These are phyloP conservation scores for Melaleuca quinquenervia DNA, from an alignment of 345 rosid species.

Conservation along the genomic window DNA sequence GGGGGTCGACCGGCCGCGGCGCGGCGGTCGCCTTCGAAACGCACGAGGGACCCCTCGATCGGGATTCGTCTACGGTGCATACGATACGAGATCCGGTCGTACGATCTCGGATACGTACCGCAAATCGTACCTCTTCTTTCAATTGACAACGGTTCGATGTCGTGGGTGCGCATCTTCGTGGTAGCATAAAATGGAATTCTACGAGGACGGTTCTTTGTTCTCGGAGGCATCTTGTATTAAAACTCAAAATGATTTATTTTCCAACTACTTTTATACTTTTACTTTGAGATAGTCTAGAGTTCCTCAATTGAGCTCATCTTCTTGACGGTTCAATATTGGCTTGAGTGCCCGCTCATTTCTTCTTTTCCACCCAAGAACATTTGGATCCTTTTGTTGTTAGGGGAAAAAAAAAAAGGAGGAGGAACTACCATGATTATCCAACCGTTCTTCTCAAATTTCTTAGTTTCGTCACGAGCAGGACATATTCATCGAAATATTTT, in stretches of 20 bases:
- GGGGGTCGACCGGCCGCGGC: neutral
- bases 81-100: neutral
- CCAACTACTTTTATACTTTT: too few species aligned
- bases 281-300: too few species aligned
- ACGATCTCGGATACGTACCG: too few species aligned
- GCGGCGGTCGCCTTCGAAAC: neutral
- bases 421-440: neutral
- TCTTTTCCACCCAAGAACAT: too few species aligned
- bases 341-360: neutral
- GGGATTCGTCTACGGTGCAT: neutral
- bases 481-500: neutral
- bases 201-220: too few species aligned
- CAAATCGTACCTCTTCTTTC: too few species aligned
- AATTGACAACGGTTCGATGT: too few species aligned
- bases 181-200: too few species aligned
- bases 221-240: too few species aligned
- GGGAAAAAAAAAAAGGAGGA: neutral
- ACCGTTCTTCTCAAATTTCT: neutral
- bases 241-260: too few species aligned
- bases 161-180: too few species aligned
- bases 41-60: neutral
- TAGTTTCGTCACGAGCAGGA: neutral
- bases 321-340: neutral
- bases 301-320: neutral
- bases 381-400: neutral